Percentiles rank a stretch among this genome's conserved stretches.
Evolutionary conservation across 768 basidiomycete species (phyloP).

Genomic region (Hypholoma fasciculare): DNA sequence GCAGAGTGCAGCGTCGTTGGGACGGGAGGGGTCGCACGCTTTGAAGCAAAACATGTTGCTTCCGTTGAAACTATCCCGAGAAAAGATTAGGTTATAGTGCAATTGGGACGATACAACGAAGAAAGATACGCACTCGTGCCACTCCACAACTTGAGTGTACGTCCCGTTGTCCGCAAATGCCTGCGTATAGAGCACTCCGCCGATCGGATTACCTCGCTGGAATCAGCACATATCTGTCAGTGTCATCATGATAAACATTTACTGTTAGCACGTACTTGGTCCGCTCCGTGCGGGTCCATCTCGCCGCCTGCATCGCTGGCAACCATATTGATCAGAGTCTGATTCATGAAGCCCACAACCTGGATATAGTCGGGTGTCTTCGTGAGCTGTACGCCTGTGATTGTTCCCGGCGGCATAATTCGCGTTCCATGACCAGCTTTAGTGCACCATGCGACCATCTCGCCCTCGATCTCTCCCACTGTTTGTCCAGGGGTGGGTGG

Average conservation of each 20-base stretch:
- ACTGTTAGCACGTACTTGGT: constrained; percentile 27
- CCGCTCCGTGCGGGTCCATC: constrained; percentile 76
- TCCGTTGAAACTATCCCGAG: constrained; percentile 62
- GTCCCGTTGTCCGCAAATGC: constrained; percentile 38
- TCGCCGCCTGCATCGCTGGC: constrained; percentile 70
- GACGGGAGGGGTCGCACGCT: constrained; percentile 22
- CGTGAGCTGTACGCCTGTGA: constrained; percentile 60
- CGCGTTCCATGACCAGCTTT: constrained; percentile 70
- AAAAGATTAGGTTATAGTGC: too few species aligned
- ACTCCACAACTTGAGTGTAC: constrained; percentile 60
- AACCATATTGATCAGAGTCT: constrained; percentile 54
- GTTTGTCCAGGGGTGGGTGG: constrained; percentile 49
- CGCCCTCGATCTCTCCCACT: constrained; percentile 67
- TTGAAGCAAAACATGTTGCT: constrained; percentile 11
- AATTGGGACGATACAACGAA: background rate
- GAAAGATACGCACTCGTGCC: constrained; percentile 57
- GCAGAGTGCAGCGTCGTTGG: constrained; percentile 55
- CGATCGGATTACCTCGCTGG: constrained; percentile 61
- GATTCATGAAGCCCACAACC: constrained; percentile 65
- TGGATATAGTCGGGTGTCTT: constrained; percentile 59
- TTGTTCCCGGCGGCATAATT: constrained; percentile 61
- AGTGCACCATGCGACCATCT: constrained; percentile 80
- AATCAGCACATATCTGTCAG: background rate
- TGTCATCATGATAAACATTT: constrained; percentile 6
- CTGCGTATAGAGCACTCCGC: constrained; percentile 66